A percentile compares a stretch with the other conserved stretches of the same genome.
Evolutionary conservation across 306 rosid species (phyloP).

Genomic region (Gillenia trifoliata): DNA sequence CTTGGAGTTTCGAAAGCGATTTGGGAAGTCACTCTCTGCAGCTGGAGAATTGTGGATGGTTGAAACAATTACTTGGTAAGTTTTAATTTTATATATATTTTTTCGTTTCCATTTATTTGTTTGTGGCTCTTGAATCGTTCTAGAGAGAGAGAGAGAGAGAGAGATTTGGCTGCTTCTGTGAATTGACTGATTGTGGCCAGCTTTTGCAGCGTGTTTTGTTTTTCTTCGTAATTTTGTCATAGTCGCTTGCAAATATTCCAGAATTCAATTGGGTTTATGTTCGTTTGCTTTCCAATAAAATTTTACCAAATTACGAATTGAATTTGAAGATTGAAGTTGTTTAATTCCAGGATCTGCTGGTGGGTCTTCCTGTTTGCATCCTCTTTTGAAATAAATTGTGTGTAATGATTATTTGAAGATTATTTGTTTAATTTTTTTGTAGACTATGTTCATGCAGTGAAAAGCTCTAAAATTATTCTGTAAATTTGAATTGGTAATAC

Average conservation of each 20-base stretch:
- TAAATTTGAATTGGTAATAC: not conserved
- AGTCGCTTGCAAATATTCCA: not conserved
- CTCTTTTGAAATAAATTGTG: not conserved
- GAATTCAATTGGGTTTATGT: not conserved
- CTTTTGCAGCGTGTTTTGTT: not conserved
- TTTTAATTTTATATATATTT: not conserved
- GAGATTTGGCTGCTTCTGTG: slow-evolving; percentile 29
- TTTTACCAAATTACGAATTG: not conserved
- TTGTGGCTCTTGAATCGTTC: slow-evolving; percentile 37
- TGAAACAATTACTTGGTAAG: slow-evolving; percentile 31
- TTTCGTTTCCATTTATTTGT: not conserved
- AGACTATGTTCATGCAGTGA: not conserved
- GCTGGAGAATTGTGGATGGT: slow-evolving; percentile 21
- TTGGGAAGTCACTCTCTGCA: slow-evolving; percentile 21
- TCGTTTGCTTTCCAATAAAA: slow-evolving; percentile 1
- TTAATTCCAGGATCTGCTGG: not conserved
- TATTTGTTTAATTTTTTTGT: not conserved
- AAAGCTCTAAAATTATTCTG: not conserved
- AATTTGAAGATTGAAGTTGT: not conserved
- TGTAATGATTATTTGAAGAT: not conserved
- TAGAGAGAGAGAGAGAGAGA: not conserved
- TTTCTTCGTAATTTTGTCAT: not conserved
- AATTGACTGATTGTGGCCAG: slow-evolving; percentile 23
- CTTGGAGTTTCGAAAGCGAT: slow-evolving; percentile 32
- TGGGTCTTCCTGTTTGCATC: slow-evolving; percentile 2